Evolutionary conservation across 345 rosid species (phyloP), one percentile per base, ranked within the genome.

Genomic region (Citrus cavaleriei): DNA sequence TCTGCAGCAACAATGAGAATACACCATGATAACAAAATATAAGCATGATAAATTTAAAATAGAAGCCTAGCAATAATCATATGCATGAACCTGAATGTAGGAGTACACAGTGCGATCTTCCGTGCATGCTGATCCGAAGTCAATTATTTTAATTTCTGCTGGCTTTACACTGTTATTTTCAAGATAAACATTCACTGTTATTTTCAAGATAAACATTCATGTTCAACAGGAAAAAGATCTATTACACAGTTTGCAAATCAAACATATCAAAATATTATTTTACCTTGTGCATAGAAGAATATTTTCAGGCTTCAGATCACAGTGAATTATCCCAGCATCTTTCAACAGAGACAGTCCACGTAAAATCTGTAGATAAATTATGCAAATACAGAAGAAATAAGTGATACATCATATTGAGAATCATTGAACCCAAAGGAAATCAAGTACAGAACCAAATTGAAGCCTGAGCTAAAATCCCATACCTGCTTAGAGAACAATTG

Each of bases 71-170:
- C 2, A 13, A 25, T 68, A 74, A 70, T 66, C 60, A 46, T 32
- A 54, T 60, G 80, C 68, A 73, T 58, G 77, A 83, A 97, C 99
- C 98, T 97, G 99, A 81, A 97, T 94, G 83, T 97, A 97, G 64
- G 99, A 94, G 86, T 97, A 97, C 63, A 97, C 97, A 81, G 99
- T 97, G 72, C 91, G 98, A 81, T 93, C 95, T 87, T 97, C 99
- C 93, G 85, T 92, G 91, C 99, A 94, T 73, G 98, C 99, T 64
- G 99, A 94, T 85, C 98, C 99, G 80, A 97, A 97, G 90, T 97
- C 99, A 60, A 97, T 97, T 84, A 97, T 92, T 88, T 97, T 97
- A 81, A 97, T 84, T 88, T 89, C 99, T 73, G 99, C 92, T 76
- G 98, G 98, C 89, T 91, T 94, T 89, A 84, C 85, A 79, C 98